Percentiles rank a stretch among this genome's conserved stretches.
Conservation (phyloP, 305 asterid species). For the Fraxinus nigra region DNA sequence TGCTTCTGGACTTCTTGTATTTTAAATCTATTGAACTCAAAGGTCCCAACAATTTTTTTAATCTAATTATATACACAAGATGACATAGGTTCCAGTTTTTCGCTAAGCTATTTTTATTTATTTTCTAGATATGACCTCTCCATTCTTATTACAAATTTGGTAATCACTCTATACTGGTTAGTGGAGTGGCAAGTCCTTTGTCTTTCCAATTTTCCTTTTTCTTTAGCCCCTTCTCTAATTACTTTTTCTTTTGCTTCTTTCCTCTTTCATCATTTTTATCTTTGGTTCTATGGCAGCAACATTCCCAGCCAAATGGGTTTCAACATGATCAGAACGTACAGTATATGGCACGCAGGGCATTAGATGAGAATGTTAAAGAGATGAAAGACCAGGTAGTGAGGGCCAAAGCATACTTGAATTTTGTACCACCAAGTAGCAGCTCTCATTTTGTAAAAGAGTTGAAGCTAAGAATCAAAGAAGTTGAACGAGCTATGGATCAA, state of each 20-base stretch:
- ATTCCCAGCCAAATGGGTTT: constrained; percentile 28
- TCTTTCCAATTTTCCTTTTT: background rate
- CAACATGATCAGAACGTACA: constrained; percentile 32
- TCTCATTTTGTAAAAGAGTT: constrained; percentile 79
- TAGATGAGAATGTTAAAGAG: constrained; percentile 68
- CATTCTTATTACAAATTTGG: constrained; percentile 7
- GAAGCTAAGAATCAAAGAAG: constrained; percentile 74
- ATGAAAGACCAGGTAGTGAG: constrained; percentile 82
- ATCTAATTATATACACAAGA: background rate
- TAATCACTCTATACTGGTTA: constrained; percentile 7
- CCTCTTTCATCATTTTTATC: constrained; percentile 4
- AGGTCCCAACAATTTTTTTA: background rate
- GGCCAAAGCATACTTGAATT: constrained; percentile 67
- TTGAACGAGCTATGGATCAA: constrained; percentile 60
- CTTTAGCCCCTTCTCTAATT: background rate
- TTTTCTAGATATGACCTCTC: constrained; percentile 7
- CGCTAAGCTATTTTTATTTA: constrained; percentile 9
- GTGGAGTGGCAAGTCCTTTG: background rate
- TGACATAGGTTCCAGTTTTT: constrained; percentile 9
- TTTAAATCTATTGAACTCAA: background rate
- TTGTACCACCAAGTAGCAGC: constrained; percentile 61
- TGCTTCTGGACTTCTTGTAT: background rate
- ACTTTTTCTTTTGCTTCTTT: constrained; percentile 3
- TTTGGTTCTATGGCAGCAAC: constrained; percentile 44
- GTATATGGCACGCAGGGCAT: constrained; percentile 31